These are phyloP conservation scores for Stachybotrys chlorohalonatus DNA, from an alignment of 2,329 filamentous ascomycete species.

Conservation along the genomic window DNA sequence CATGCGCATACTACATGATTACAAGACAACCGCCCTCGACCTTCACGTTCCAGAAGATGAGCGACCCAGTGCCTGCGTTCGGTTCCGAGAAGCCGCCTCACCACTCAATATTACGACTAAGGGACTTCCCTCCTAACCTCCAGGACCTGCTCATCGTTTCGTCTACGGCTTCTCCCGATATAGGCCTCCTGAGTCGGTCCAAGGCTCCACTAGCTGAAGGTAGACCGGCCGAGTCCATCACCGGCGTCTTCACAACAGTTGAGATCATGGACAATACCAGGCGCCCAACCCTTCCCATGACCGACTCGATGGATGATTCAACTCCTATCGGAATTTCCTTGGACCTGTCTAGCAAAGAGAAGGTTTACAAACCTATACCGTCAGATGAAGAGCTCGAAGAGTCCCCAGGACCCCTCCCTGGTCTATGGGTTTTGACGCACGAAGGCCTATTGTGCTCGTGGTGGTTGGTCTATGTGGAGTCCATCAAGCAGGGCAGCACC, in stretches of 20 bases:
- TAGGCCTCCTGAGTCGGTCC: constrained; percentile 70
- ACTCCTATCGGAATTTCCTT: constrained; percentile 73
- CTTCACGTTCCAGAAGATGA: constrained; percentile 66
- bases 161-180: constrained; percentile 70
- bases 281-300: constrained; percentile 67
- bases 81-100: constrained; percentile 59
- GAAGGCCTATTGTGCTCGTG: constrained; percentile 78
- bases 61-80: constrained; percentile 66
- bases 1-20: constrained; percentile 72
- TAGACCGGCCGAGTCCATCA: constrained; percentile 48
- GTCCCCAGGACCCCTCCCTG: constrained; percentile 73
- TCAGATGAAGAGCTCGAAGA: constrained; percentile 69
- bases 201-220: constrained; percentile 56
- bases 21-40: constrained; percentile 50
- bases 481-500: constrained; percentile 62
- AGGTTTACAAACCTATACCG: constrained; percentile 67
- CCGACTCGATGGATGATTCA: constrained; percentile 49
- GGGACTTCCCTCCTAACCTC: constrained; percentile 71
- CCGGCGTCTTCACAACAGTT: constrained; percentile 64
- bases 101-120: constrained; percentile 68
- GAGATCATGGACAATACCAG: constrained; percentile 64
- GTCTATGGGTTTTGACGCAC: constrained; percentile 76
- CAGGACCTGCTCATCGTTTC: constrained; percentile 75
- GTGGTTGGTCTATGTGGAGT: constrained; percentile 89
- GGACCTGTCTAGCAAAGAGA: constrained; percentile 77